A percentile compares a stretch with the other conserved stretches of the same genome.
These are phyloP conservation scores for Podosphaera xanthii DNA, from an alignment of 2,329 filamentous ascomycete genomes.

Conservation along the genomic window DNA sequence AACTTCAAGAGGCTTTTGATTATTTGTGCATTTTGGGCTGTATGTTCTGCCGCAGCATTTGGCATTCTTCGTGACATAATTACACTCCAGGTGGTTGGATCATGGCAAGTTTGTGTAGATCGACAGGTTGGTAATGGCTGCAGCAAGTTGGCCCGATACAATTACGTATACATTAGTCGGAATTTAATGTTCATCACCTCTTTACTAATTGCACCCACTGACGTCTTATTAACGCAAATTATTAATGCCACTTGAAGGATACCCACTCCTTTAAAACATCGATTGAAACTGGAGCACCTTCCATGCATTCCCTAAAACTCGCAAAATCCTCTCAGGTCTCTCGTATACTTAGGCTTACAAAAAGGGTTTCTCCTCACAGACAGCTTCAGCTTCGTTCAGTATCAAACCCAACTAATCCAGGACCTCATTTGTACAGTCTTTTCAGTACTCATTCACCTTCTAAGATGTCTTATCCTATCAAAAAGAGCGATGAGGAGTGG, in stretches of 20 bases:
- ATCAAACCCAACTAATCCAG: conserved; percentile 45
- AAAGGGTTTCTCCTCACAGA: neutral
- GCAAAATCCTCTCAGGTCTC: neutral
- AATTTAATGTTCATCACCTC: neutral
- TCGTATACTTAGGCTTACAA: neutral
- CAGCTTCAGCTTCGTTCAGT: conserved; percentile 6
- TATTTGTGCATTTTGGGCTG: conserved; percentile 78
- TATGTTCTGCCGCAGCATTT: conserved; percentile 63
- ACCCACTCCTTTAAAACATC: neutral
- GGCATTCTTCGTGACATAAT: conserved; percentile 58
- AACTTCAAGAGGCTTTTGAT: conserved; percentile 91
- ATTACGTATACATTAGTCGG: neutral
- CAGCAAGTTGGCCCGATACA: neutral
- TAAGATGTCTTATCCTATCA: conserved; percentile 52
- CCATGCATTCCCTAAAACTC: neutral
- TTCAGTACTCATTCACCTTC: conserved; percentile 36
- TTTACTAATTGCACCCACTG: neutral
- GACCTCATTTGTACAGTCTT: conserved; percentile 57
- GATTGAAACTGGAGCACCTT: neutral
- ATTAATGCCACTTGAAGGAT: neutral
- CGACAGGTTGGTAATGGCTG: neutral
- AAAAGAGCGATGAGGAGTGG: conserved; percentile 72
- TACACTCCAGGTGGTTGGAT: neutral
- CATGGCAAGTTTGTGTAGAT: neutral
- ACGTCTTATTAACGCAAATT: neutral